Base-by-base conservation (phyloP, 2,329 filamentous ascomycete species). In the Sporothrix variecibatus region DNA sequence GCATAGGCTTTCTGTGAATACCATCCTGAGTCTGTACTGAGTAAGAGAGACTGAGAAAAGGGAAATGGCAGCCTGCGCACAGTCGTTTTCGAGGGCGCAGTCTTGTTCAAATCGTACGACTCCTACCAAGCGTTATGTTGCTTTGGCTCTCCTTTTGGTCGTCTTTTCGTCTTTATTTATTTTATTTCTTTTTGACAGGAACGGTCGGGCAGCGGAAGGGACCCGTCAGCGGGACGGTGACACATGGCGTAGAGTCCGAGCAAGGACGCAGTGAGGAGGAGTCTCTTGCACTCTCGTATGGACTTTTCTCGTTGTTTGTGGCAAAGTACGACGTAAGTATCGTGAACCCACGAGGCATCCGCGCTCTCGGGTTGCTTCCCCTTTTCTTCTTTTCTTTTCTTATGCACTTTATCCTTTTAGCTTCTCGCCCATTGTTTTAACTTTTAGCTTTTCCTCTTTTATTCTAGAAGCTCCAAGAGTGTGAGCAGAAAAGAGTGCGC, bases 31-130 rank as follows among this genome's bases (percentile, higher is more conserved):
- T 15, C 6, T 15, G 12, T 15, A 43, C 8, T 0, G 15, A 6
- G 4, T 49, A 20, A 49, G 20, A 17, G 43, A 49, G 43, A 49
- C 6, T 49, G 15, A 11, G 8, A 43, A 43, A 11, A 56, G n/a
- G 4, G 26, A 28, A 64, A 64, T 64, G 58, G 31, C 34, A 64
- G 31, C 58, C 58, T 64, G 34, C 58, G 58, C 20, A 64, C 58
- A 64, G 31, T n/a, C 9, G 17, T 15, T 58, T 28, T 20, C 20
- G 17, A 40, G 11, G 58, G 58, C 34, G 58, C 58, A 64, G 58
- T 64, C 53, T 17, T 56, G 51, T 31, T 40, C 7, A 64, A 64
- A 40, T 64, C 58, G 58, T 64, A 64, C 58, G 58, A 64, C 58
- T 56, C n/a, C 51, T 26, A 26, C 23, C 3, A 15, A 15, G 1